Conservation (phyloP, 2,329 filamentous ascomycete species). For the Ceratocystis huliohia region DNA sequence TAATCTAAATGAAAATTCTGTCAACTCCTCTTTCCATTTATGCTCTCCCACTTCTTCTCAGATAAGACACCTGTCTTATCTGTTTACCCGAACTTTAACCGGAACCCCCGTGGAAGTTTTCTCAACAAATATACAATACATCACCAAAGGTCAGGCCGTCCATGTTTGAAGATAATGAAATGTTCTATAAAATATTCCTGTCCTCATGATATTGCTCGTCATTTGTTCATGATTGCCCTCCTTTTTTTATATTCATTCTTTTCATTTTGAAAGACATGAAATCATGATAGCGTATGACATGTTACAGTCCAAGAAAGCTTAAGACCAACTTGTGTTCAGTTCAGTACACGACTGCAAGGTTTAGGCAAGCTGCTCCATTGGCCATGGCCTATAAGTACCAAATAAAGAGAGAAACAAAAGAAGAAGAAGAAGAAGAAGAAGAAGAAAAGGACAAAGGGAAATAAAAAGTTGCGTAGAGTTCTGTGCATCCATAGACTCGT, state of each 20-base stretch:
- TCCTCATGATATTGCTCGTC: background rate
- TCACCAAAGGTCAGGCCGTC: background rate
- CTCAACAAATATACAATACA: too few relatives aligned
- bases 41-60: too few relatives aligned
- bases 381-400: background rate
- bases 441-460: background rate
- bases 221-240: background rate
- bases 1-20: too few relatives aligned
- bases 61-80: too few relatives aligned
- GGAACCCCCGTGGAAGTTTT: too few relatives aligned
- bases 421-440: background rate
- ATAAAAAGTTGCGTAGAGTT: constrained; percentile 6
- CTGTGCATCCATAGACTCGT: constrained; percentile 2
- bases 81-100: too few relatives aligned
- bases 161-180: background rate
- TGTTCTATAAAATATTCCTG: constrained; percentile 2
- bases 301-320: background rate
- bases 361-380: background rate
- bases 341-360: background rate
- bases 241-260: too few relatives aligned
- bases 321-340: background rate
- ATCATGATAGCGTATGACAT: background rate
- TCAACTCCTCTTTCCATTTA: too few relatives aligned
- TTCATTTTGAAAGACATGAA: background rate
- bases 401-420: constrained; percentile 8